Percentiles rank a stretch among this genome's conserved stretches.
phyloP scores from a whole-genome alignment of 2,329 filamentous ascomycete species.

The Dryadomyces sulphureus region DNA sequence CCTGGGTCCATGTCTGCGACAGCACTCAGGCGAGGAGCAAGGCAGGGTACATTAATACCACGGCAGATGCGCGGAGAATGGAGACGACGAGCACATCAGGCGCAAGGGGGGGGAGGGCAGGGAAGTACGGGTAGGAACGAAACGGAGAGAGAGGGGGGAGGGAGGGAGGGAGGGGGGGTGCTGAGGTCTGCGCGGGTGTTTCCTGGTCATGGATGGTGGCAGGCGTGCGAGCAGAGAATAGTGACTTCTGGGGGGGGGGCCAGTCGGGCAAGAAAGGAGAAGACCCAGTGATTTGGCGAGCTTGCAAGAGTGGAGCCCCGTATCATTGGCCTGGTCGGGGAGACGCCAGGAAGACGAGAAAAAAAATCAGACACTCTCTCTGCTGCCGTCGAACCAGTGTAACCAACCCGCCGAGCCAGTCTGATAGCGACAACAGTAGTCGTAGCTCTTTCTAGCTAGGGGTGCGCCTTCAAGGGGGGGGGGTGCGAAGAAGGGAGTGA shows the following conservation, averaged over 20 bases:
- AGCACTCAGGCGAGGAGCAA: slow-evolving; percentile 12
- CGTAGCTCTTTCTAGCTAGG: background rate
- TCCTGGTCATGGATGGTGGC: background rate
- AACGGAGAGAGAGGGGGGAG: background rate
- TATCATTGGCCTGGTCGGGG: background rate
- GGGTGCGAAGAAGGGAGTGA: background rate
- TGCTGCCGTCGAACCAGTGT: background rate
- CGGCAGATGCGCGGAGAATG: slow-evolving; percentile 7
- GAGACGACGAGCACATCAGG: slow-evolving; percentile 3
- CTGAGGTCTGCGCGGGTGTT: background rate
- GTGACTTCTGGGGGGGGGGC: slow-evolving; percentile 1
- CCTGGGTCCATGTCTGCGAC: slow-evolving; percentile 42
- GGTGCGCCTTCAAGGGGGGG: background rate
- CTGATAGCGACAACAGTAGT: no score
- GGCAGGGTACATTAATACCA: slow-evolving; percentile 14
- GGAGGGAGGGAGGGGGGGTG: background rate
- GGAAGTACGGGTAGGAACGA: background rate
- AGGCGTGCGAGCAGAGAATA: background rate
- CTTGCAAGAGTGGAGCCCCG: background rate
- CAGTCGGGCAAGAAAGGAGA: background rate
- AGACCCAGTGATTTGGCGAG: background rate
- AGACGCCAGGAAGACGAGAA: background rate
- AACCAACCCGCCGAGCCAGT: background rate
- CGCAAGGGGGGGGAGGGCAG: background rate
- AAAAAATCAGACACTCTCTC: background rate